Percentiles rank a stretch among this genome's conserved stretches.
These are phyloP conservation scores for Medicago truncatula DNA, from an alignment of 306 rosid genomes.

Conservation along the genomic window MtrunA17r5.0-ANR NC_053047.1:4256501-4257000, in stretches of 20 bases:
- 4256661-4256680: slow-evolving; percentile 39
- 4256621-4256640: slow-evolving; percentile 30
- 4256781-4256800: neutral
- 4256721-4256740: neutral
- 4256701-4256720: neutral
- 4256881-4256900: slow-evolving; percentile 24
- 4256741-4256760: slow-evolving; percentile 37
- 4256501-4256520: slow-evolving; percentile 4
- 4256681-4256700: neutral
- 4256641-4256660: slow-evolving; percentile 12
- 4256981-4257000: neutral
- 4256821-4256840: slow-evolving; percentile 34
- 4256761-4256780: slow-evolving; percentile 26
- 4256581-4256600: slow-evolving; percentile 25
- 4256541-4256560: slow-evolving; percentile 39
- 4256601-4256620: slow-evolving; percentile 22
- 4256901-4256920: slow-evolving; percentile 10
- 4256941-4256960: slow-evolving; percentile 9
- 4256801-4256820: neutral
- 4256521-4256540: slow-evolving; percentile 19
- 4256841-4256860: slow-evolving; percentile 28
- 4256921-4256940: neutral
- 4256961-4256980: slow-evolving; percentile 15
- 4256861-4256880: slow-evolving; percentile 13
- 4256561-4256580: slow-evolving; percentile 33